Percentiles rank a stretch among this genome's conserved stretches.
phyloP scores from a whole-genome alignment of 163 green algal genomes.

The Chlamydomonas reinhardtii region DNA sequence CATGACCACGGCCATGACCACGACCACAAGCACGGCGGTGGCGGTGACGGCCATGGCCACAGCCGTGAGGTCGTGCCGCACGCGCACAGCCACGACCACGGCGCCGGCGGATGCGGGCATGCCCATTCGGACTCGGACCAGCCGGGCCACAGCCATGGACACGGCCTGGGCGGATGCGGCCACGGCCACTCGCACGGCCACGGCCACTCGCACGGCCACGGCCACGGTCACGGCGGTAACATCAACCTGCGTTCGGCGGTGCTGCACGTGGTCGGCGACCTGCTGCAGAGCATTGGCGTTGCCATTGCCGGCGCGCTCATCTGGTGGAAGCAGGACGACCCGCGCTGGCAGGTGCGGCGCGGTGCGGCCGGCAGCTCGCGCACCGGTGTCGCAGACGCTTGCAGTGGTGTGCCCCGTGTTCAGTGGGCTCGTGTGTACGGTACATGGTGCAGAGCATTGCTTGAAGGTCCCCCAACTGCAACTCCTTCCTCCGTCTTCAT shows the following conservation, averaged over 20 bases:
- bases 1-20: slow-evolving; percentile 63
- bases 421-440: too few relatives aligned
- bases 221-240: slow-evolving; percentile 64
- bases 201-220: slow-evolving; percentile 46
- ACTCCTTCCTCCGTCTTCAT: too few relatives aligned
- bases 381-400: too few relatives aligned
- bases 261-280: slow-evolving; percentile 95
- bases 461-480: too few relatives aligned
- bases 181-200: not conserved
- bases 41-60: too few relatives aligned
- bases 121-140: too few relatives aligned
- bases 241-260: slow-evolving; percentile 92
- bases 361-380: too few relatives aligned
- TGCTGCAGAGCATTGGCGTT: slow-evolving; percentile 94
- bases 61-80: too few relatives aligned
- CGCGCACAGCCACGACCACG: too few relatives aligned
- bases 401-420: too few relatives aligned
- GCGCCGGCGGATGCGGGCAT: too few relatives aligned
- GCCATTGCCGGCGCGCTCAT: slow-evolving; percentile 89
- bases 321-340: slow-evolving; percentile 85
- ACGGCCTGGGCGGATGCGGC: not conserved
- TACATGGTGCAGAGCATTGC: too few relatives aligned
- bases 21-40: slow-evolving; percentile 42
- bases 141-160: not conserved
- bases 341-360: slow-evolving; percentile 64